Evolutionary conservation across 2,329 filamentous ascomycete genomes (phyloP).

Genomic region (Penicillium sp.): DNA sequence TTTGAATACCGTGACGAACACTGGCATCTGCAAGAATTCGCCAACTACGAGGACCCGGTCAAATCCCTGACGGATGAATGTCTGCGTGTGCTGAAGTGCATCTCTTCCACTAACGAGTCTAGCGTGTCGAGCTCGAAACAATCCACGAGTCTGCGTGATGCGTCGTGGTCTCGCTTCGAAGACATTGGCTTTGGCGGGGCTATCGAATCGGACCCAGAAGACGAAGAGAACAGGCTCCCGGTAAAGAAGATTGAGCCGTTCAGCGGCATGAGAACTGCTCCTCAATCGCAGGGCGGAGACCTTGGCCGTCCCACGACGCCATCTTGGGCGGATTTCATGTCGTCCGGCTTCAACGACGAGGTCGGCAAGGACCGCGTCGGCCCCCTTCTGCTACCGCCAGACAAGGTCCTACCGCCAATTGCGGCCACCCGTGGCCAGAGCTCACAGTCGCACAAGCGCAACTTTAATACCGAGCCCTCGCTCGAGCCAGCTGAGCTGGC

Average conservation of each 20-base stretch:
- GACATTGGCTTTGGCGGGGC: conserved; percentile 85
- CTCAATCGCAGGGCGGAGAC: conserved; percentile 67
- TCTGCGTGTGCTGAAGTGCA: conserved; percentile 81
- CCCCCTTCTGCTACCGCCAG: conserved; percentile 80
- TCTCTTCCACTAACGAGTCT: conserved; percentile 86
- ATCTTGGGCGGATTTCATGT: conserved; percentile 97
- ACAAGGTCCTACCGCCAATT: conserved; percentile 87
- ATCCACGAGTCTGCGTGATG: conserved; percentile 74
- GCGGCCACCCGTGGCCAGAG: conserved; percentile 71
- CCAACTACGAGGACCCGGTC: conserved; percentile 86
- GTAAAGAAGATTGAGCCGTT: conserved; percentile 41
- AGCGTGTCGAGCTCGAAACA: conserved; percentile 70
- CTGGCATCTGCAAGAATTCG: conserved; percentile 78
- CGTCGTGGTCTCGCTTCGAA: conserved; percentile 95
- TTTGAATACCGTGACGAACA: conserved; percentile 95
- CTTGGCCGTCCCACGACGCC: conserved; percentile 86
- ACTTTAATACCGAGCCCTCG: conserved; percentile 66
- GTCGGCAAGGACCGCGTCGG: conserved; percentile 61
- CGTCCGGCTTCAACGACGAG: conserved; percentile 83
- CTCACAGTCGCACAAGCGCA: conserved; percentile 79
- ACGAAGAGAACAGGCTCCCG: conserved; percentile 47
- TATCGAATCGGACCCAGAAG: conserved; percentile 69
- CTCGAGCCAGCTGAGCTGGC: conserved; percentile 92
- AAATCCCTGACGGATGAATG: conserved; percentile 91
- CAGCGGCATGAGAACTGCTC: conserved; percentile 63